phyloP scores from a whole-genome alignment of 2,329 filamentous ascomycete genomes.

The Aureobasidium namibiae region DNA sequence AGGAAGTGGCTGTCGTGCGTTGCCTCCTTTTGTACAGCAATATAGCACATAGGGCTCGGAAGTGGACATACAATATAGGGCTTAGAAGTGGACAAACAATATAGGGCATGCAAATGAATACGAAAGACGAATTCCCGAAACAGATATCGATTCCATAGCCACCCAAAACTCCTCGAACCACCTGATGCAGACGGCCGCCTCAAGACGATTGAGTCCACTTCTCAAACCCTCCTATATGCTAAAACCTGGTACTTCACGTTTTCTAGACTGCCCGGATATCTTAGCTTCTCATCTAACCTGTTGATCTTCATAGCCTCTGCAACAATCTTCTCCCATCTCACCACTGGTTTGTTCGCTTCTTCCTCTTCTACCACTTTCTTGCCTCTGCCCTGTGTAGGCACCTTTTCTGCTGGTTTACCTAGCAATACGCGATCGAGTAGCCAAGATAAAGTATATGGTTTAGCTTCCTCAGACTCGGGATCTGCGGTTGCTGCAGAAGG shows the following conservation, averaged over 20 bases:
- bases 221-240: neutral
- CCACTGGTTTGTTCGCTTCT: neutral
- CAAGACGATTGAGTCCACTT: no score
- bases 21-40: no score
- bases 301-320: neutral
- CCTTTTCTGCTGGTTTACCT: neutral
- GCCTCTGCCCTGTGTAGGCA: neutral
- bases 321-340: neutral
- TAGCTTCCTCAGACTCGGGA: neutral
- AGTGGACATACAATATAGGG: no score
- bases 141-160: no score
- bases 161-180: no score
- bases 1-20: no score
- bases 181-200: no score
- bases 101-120: no score
- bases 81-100: no score
- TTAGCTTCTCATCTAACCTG: constrained; percentile 1
- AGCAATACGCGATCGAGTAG: neutral
- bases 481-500: no score
- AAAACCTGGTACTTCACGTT: constrained; percentile 4
- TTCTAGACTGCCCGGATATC: constrained; percentile 1
- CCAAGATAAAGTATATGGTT: neutral
- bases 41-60: no score
- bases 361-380: neutral
- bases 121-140: no score